Evolutionary conservation across 371 early-diverging fungal species (phyloP).

Genomic region (Aphelidium insulamus): DNA sequence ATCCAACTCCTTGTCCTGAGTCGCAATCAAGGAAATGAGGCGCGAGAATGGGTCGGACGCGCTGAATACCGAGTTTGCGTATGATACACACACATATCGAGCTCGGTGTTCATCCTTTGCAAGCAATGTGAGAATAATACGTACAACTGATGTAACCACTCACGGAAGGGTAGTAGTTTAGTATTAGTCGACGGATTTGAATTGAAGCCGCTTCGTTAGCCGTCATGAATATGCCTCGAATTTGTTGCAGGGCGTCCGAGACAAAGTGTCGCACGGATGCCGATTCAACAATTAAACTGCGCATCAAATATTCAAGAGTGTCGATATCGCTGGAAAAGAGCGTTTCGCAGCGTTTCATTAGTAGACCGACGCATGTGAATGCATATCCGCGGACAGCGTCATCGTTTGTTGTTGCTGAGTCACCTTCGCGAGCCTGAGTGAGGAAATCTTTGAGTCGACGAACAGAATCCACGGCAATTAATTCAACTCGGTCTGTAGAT

Average conservation of each 20-base stretch:
- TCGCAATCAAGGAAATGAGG: conserved; percentile 45
- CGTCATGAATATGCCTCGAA: no score
- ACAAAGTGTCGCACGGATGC: no score
- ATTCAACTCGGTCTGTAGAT: conserved; percentile 19
- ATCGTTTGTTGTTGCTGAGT: conserved; percentile 20
- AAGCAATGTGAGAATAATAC: neutral
- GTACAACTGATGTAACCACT: no score
- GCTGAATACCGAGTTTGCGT: conserved; percentile 47
- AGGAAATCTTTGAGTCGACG: neutral
- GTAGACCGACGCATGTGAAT: conserved; percentile 50
- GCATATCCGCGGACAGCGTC: conserved; percentile 62
- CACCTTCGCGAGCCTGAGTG: neutral
- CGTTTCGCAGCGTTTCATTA: conserved; percentile 49
- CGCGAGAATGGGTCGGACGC: conserved; percentile 43
- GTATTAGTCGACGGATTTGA: no score
- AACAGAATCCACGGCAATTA: conserved; percentile 35
- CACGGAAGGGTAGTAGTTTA: no score
- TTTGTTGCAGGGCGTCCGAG: no score
- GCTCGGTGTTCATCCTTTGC: conserved; percentile 31
- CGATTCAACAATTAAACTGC: no score
- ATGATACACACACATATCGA: conserved; percentile 40
- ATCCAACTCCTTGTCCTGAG: conserved; percentile 44
- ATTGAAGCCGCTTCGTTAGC: no score
- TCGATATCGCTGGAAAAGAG: no score
- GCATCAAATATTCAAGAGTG: no score